Conservation (phyloP, 139 green algal species). For the Chlorella sp. region DNA sequence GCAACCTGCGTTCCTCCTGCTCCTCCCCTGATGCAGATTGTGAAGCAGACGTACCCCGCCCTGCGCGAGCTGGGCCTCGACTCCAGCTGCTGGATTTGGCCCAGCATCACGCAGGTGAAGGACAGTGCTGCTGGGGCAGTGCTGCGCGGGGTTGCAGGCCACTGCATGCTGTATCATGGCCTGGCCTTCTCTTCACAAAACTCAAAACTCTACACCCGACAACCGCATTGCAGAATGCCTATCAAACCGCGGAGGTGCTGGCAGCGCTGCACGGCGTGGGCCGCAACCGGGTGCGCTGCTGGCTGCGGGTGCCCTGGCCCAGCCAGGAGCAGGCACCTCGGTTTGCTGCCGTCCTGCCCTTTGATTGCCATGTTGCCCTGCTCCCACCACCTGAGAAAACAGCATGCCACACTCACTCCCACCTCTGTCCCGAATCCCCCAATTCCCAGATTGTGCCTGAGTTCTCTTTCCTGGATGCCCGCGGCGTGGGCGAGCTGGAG, state of each 20-base stretch:
- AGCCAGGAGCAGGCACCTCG: too few species aligned
- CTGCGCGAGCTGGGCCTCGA: slow-evolving; percentile 45
- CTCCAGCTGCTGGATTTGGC: slow-evolving; percentile 56
- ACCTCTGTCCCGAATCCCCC: too few species aligned
- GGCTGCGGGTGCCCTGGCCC: too few species aligned
- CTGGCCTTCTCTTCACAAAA: too few species aligned
- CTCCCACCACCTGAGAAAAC: too few species aligned
- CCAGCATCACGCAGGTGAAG: slow-evolving; percentile 61
- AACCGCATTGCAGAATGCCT: slow-evolving; percentile 48
- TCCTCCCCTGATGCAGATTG: slow-evolving; percentile 35
- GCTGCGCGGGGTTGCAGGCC: too few species aligned
- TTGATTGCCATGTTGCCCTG: too few species aligned
- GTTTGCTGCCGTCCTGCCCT: not conserved
- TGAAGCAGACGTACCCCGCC: slow-evolving; percentile 33
- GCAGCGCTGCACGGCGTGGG: slow-evolving; percentile 53
- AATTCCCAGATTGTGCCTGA: slow-evolving; percentile 73
- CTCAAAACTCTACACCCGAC: too few species aligned
- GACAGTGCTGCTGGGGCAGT: too few species aligned
- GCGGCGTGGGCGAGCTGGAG: slow-evolving; percentile 75
- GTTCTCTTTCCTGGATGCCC: slow-evolving; percentile 62
- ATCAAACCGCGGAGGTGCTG: slow-evolving; percentile 81
- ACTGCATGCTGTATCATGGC: too few species aligned
- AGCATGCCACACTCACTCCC: too few species aligned
- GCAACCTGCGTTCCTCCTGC: not conserved
- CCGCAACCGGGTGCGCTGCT: slow-evolving; percentile 36